Conservation (phyloP, 108 stramenopile species). For the Pseudonitzschia pungens region DNA sequence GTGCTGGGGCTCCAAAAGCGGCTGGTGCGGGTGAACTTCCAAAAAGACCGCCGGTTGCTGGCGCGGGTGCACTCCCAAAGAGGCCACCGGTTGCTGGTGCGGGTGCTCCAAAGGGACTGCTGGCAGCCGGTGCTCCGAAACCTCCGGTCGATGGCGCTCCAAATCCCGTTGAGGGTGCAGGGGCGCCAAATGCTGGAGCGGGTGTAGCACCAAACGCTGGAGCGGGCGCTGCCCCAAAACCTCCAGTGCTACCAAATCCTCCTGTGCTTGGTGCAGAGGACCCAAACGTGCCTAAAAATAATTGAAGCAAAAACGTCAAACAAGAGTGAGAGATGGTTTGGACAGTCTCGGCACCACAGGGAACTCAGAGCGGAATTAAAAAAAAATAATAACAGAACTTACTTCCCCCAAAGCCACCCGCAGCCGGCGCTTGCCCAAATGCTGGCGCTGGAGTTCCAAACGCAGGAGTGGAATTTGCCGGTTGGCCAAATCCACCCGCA, state of each 20-base stretch:
- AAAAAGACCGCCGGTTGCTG: conserved; percentile 36
- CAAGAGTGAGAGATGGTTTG: conserved; percentile 22
- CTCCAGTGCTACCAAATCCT: conserved; percentile 50
- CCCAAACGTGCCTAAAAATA: conserved; percentile 35
- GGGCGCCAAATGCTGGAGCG: conserved; percentile 39
- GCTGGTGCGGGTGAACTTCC: conserved; percentile 49
- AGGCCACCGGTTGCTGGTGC: conserved; percentile 34
- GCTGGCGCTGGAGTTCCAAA: conserved; percentile 51
- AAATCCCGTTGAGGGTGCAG: conserved; percentile 22
- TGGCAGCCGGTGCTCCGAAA: conserved; percentile 60
- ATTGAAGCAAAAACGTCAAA: conserved; percentile 25
- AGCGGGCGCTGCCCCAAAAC: conserved; percentile 48
- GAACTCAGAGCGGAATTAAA: too few relatives aligned
- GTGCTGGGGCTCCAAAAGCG: conserved; percentile 58
- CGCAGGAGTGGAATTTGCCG: conserved; percentile 33
- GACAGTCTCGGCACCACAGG: too few relatives aligned
- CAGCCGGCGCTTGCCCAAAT: conserved; percentile 49
- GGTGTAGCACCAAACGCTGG: conserved; percentile 51
- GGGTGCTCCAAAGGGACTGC: conserved; percentile 48
- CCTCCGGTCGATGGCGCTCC: conserved; percentile 48
- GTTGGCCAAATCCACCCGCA: conserved; percentile 36
- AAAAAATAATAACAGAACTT: conserved; percentile 9
- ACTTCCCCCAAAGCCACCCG: conserved; percentile 49
- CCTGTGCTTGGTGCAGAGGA: conserved; percentile 40
- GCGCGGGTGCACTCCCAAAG: conserved; percentile 40